Base-by-base conservation (phyloP, 108 stramenopile genomes). In the Poteriospumella lacustris region DNA sequence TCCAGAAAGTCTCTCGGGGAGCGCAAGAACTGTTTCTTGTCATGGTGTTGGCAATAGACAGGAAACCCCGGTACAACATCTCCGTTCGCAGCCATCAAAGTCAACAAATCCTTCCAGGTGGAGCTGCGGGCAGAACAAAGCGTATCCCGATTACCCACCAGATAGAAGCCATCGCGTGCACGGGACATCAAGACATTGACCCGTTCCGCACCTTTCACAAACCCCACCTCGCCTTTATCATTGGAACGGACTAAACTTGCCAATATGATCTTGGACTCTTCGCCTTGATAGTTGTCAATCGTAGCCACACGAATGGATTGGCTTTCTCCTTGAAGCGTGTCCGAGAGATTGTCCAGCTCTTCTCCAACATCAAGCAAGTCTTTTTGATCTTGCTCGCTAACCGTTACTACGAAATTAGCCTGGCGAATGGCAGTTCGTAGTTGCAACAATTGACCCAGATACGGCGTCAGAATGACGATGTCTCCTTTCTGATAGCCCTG, bases 271-370 rank as follows among this genome's bases (percentile, higher is more conserved):
- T 79, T 33, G 60, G 67, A 43, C 76, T 84, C 85, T 76, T 85
- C 85, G 28, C 85, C 85, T 83, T 85, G 85, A 1, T 73, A 85
- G 59, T 84, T 84, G 62, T 85, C 85, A 0, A 82, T 76, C 39
- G 68, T 42, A 38, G 68, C 0, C 78, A 78, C 78, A 58, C 76
- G 36, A 5, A 56, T 52, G 44, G 5, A 72, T 5, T 72, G 15
- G 47, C 24, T 3, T 15, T 43, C 2, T 56, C 52, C 19, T 56
- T 19, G 24, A 24, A 56, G 24, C n/a, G n/a, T 56, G 19, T 56
- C 40, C 64, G 36, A 15, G 31, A 15, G 15, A 40, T 67, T 67
- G 19, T 41, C 40, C 9, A 15, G 15, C 9, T 40, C 36, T 9
- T 41, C 39, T 40, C 19, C 64, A 15, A 31, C 36, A 31, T 67